Percentiles rank a stretch among this genome's conserved stretches.
phyloP scores from a whole-genome alignment of 495 filamentous ascomycete genomes.

The Pseudomonodictys pantanalensis region DNA sequence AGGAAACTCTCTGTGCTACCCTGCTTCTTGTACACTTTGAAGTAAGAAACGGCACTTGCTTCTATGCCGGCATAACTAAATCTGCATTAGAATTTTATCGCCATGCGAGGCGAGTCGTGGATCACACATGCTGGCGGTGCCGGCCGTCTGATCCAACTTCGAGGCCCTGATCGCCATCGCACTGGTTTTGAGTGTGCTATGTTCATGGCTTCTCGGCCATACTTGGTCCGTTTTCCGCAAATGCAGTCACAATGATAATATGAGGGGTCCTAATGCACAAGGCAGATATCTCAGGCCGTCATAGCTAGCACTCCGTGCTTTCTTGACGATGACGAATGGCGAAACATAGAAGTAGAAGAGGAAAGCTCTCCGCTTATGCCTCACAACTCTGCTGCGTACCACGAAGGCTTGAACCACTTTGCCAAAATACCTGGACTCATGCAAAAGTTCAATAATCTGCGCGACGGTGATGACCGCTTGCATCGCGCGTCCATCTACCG shows the following conservation, averaged over 20 bases:
- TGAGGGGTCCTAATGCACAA: neutral
- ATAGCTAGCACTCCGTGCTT: neutral
- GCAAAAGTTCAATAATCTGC: neutral
- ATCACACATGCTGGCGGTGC: neutral
- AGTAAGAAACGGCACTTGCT: neutral
- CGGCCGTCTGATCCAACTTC: neutral
- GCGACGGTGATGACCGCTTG: neutral
- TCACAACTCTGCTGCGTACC: neutral
- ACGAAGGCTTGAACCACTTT: conserved; percentile 2
- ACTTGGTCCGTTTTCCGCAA: neutral
- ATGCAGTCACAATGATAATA: neutral
- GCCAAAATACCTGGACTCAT: conserved; percentile 1
- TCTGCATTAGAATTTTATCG: neutral
- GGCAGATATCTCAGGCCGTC: conserved; percentile 4
- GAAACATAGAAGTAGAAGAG: neutral
- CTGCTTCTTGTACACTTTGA: conserved; percentile 1
- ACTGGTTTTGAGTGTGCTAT: neutral
- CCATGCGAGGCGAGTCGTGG: neutral
- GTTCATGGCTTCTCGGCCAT: neutral
- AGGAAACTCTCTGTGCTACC: neutral
- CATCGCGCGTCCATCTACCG: neutral
- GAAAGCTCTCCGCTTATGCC: conserved; percentile 3
- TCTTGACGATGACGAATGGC: conserved; percentile 6
- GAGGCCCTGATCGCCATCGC: neutral
- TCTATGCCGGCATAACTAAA: neutral